A percentile compares a stretch with the other conserved stretches of the same genome.
Conservation (phyloP, 495 filamentous ascomycete species). For the Penicillium egyptiacum region DNA sequence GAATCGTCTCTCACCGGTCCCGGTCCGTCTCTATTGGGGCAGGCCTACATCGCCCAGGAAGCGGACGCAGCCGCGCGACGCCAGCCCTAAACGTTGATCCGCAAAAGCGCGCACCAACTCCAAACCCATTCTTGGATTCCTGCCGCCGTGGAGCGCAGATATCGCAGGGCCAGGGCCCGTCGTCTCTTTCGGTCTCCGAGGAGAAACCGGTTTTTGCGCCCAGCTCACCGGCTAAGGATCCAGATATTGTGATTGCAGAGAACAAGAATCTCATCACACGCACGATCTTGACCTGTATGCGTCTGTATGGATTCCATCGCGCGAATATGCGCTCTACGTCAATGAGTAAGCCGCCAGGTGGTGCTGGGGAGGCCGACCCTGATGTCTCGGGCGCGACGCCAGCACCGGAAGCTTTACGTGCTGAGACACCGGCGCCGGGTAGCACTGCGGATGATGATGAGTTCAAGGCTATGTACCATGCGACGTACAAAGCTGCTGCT, state of each 20-base stretch:
- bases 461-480: slow-evolving; percentile 66
- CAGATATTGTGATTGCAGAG: slow-evolving; percentile 40
- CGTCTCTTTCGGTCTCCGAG: slow-evolving; percentile 21
- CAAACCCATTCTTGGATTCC: slow-evolving; percentile 32
- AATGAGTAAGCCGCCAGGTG: slow-evolving; percentile 18
- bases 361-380: slow-evolving; percentile 20
- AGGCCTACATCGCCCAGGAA: slow-evolving; percentile 29
- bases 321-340: slow-evolving; percentile 28
- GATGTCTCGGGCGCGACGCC: slow-evolving; percentile 14
- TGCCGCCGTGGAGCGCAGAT: slow-evolving; percentile 19
- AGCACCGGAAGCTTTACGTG: slow-evolving; percentile 18
- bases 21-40: slow-evolving; percentile 42
- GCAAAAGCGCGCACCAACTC: slow-evolving; percentile 28
- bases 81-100: slow-evolving; percentile 20
- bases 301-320: slow-evolving; percentile 60
- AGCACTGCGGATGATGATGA: slow-evolving; percentile 52
- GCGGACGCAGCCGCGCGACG: slow-evolving; percentile 21
- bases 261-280: slow-evolving; percentile 47
- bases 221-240: slow-evolving; percentile 28
- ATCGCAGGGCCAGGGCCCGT: slow-evolving; percentile 16
- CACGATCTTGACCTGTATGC: slow-evolving; percentile 62
- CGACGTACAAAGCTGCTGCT: slow-evolving; percentile 59
- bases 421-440: slow-evolving; percentile 25
- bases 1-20: slow-evolving; percentile 33
- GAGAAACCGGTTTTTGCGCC: slow-evolving; percentile 18